phyloP scores from a whole-genome alignment of 2,329 filamentous ascomycete genomes.

The Colletotrichum sp. region DNA sequence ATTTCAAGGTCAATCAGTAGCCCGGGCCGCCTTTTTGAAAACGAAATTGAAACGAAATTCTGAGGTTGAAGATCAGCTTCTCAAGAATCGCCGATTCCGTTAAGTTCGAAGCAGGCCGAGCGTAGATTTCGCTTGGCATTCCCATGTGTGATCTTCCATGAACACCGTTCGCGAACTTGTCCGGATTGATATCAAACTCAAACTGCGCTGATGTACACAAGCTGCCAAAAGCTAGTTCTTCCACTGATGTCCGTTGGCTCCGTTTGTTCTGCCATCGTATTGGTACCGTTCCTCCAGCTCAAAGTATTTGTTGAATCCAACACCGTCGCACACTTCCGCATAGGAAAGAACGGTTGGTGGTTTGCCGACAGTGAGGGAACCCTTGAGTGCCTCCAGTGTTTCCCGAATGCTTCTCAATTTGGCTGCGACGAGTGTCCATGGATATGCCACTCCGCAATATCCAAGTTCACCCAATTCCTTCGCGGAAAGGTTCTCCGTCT shows the following conservation, averaged over 20 bases:
- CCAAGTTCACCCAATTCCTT: constrained; percentile 39
- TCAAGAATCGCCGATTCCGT: not conserved
- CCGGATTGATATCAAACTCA: not conserved
- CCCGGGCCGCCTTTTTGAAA: not conserved
- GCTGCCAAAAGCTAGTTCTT: not conserved
- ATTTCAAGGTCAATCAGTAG: not conserved
- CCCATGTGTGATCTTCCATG: not conserved
- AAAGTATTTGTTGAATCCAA: constrained; percentile 49
- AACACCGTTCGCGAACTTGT: not conserved
- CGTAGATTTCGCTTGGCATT: not conserved
- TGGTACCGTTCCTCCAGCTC: constrained; percentile 9
- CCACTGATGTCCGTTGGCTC: constrained; percentile 15
- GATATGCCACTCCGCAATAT: constrained; percentile 46
- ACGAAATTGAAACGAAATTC: not conserved
- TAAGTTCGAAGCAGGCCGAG: not conserved
- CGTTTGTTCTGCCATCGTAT: constrained; percentile 2
- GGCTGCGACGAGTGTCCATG: constrained; percentile 48
- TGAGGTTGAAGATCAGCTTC: not conserved
- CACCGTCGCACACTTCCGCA: constrained; percentile 47
- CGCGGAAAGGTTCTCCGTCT: constrained; percentile 38
- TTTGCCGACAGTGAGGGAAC: constrained; percentile 42
- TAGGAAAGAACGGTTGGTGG: constrained; percentile 48
- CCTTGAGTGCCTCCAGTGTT: constrained; percentile 42
- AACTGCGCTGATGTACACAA: not conserved
- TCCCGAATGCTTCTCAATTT: constrained; percentile 44